A percentile compares a stretch with the other conserved stretches of the same genome.
Evolutionary conservation across 2,329 filamentous ascomycete species (phyloP).

Genomic region (Lecanicillium sp.): DNA sequence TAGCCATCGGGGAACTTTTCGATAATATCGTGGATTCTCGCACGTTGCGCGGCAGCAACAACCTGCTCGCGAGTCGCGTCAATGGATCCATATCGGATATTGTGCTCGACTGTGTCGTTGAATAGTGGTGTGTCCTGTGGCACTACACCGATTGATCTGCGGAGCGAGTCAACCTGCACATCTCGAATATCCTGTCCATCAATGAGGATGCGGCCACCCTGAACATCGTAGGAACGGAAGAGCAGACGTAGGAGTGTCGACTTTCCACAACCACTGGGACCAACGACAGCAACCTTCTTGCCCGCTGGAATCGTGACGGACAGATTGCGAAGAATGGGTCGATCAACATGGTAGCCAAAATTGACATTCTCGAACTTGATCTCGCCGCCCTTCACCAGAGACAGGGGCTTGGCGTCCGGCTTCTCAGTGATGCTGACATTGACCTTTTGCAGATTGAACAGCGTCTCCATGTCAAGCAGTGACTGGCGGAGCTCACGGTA

Average conservation of each 20-base stretch:
- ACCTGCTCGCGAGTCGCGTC: slow-evolving; percentile 68
- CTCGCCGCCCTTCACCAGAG: slow-evolving; percentile 70
- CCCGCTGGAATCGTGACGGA: slow-evolving; percentile 87
- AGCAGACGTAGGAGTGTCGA: slow-evolving; percentile 85
- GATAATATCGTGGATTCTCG: slow-evolving; percentile 79
- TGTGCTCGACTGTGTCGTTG: slow-evolving; percentile 93
- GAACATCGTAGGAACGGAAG: slow-evolving; percentile 90
- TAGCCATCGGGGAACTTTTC: slow-evolving; percentile 80
- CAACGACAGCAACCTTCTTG: slow-evolving; percentile 92
- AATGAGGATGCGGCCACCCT: slow-evolving; percentile 77
- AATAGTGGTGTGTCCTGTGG: slow-evolving; percentile 96
- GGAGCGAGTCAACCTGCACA: slow-evolving; percentile 73
- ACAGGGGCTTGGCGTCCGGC: slow-evolving; percentile 63
- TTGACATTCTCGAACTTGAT: slow-evolving; percentile 92
- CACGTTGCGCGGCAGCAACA: slow-evolving; percentile 68
- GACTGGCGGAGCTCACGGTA: slow-evolving; percentile 94
- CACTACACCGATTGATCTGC: slow-evolving; percentile 84
- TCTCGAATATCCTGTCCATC: slow-evolving; percentile 88
- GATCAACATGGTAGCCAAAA: slow-evolving; percentile 83
- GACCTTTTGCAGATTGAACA: slow-evolving; percentile 96
- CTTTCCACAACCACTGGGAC: slow-evolving; percentile 92
- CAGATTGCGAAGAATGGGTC: slow-evolving; percentile 79
- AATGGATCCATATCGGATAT: slow-evolving; percentile 87
- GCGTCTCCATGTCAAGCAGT: slow-evolving; percentile 93
- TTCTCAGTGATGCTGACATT: slow-evolving; percentile 80